Evolutionary conservation across 176 grass and related monocot genomes (phyloP).

Genomic region (Aegilops umbellulata): DNA sequence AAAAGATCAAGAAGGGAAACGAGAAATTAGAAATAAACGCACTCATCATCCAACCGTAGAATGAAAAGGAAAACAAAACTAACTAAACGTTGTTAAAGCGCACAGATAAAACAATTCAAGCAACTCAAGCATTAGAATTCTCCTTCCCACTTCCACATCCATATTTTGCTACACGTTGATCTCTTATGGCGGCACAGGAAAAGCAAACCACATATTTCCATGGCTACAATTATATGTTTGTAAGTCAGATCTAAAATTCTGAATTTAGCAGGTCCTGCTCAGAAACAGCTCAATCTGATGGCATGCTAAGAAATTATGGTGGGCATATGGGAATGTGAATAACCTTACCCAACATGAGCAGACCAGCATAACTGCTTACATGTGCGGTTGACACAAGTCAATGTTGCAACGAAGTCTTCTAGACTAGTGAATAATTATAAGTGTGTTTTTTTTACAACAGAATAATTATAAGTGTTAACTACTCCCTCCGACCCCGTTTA

Average conservation of each 20-base stretch:
- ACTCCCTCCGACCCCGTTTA: no score
- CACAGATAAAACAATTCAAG: neutral
- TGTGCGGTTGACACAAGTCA: no score
- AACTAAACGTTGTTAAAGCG: neutral
- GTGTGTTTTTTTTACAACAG: no score
- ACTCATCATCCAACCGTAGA: neutral
- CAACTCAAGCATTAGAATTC: neutral
- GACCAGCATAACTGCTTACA: no score
- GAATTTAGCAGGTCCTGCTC: neutral
- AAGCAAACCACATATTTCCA: neutral
- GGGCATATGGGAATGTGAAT: neutral
- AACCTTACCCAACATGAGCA: no score
- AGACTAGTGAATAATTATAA: no score
- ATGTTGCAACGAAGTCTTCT: no score
- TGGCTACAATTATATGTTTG: neutral
- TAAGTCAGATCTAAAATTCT: neutral
- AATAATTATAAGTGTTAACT: no score
- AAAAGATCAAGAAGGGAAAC: neutral
- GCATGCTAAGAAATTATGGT: constrained; percentile 1
- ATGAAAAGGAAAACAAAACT: neutral
- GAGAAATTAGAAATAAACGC: neutral
- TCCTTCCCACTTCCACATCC: neutral
- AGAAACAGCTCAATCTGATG: constrained; percentile 12
- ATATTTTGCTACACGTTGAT: neutral
- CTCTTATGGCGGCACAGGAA: neutral